A percentile compares a stretch with the other conserved stretches of the same genome.
Conservation (phyloP, 805 yeast species). For the Lipomyces lipofer region DNA sequence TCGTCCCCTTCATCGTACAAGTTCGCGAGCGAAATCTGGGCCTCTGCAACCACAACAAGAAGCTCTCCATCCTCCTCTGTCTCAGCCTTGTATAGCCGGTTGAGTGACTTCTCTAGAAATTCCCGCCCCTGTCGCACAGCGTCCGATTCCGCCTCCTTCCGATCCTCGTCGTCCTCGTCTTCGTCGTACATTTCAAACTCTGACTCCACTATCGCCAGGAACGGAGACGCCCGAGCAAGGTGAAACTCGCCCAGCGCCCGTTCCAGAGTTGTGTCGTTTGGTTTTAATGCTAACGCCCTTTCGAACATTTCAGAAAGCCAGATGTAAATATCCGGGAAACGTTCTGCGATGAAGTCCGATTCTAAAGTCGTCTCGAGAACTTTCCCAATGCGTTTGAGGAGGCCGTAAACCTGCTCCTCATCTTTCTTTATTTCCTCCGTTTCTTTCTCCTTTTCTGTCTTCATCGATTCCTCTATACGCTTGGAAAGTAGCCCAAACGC, state of each 20-base stretch:
- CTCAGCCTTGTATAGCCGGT: constrained; percentile 1
- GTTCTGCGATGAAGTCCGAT: constrained; percentile 17
- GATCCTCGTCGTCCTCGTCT: constrained; percentile 17
- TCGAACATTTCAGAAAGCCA: constrained; percentile 17
- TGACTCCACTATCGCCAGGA: constrained; percentile 37
- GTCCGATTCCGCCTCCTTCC: constrained; percentile 10
- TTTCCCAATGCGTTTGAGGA: constrained; percentile 14
- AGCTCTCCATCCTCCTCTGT: constrained; percentile 2
- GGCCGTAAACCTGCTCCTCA: not conserved
- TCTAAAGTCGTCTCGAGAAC: constrained; percentile 25
- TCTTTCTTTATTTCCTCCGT: not conserved
- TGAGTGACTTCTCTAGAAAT: constrained; percentile 11
- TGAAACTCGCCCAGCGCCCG: constrained; percentile 39
- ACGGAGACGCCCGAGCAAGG: constrained; percentile 37
- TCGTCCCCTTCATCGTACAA: constrained; percentile 65
- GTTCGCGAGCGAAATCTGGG: constrained; percentile 76
- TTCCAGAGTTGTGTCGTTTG: not conserved
- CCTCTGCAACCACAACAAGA: constrained; percentile 65
- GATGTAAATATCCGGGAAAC: constrained; percentile 21
- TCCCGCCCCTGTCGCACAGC: constrained; percentile 5
- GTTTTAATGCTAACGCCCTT: not conserved
- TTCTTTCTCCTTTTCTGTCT: not conserved
- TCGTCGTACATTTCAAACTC: constrained; percentile 31
- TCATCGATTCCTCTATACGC: not conserved
- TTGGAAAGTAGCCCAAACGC: not conserved